Percentiles rank a stretch among this genome's conserved stretches.
Conservation (phyloP, 495 filamentous ascomycete species). For the Diplogelasinospora grovesii region DNA sequence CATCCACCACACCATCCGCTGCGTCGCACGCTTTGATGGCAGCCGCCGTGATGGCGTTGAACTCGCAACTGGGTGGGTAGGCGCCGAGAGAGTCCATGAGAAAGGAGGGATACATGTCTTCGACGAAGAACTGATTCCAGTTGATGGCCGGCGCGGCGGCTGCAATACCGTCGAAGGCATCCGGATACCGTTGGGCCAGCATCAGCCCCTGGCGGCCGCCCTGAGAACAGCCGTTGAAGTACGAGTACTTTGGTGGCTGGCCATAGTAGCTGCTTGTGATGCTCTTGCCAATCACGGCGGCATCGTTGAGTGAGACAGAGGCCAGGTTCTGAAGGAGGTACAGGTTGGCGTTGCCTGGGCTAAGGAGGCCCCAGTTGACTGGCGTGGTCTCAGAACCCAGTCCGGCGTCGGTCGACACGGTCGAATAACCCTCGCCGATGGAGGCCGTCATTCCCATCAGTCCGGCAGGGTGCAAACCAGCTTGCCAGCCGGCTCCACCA, state of each 20-base stretch:
- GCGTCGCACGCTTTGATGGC: conserved; percentile 32
- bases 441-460: conserved; percentile 22
- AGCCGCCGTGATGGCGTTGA: conserved; percentile 23
- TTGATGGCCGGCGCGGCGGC: conserved; percentile 32
- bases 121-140: conserved; percentile 17
- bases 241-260: conserved; percentile 27
- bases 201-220: conserved; percentile 39
- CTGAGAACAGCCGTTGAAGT: conserved; percentile 41
- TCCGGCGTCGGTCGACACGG: conserved; percentile 37
- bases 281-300: conserved; percentile 28
- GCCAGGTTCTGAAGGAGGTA: conserved; percentile 34
- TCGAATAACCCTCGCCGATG: conserved; percentile 30
- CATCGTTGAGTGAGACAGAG: conserved; percentile 20
- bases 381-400: conserved; percentile 8
- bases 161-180: conserved; percentile 35
- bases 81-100: conserved; percentile 23
- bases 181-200: conserved; percentile 38
- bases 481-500: conserved; percentile 40
- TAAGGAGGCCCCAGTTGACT: conserved; percentile 32
- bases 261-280: conserved; percentile 31
- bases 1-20: conserved; percentile 32
- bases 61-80: conserved; percentile 25
- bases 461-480: conserved; percentile 16
- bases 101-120: conserved; percentile 20
- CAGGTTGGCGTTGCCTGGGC: conserved; percentile 37